Conservation (phyloP, 768 basidiomycete species). For the Amanita jacksonii region DNA sequence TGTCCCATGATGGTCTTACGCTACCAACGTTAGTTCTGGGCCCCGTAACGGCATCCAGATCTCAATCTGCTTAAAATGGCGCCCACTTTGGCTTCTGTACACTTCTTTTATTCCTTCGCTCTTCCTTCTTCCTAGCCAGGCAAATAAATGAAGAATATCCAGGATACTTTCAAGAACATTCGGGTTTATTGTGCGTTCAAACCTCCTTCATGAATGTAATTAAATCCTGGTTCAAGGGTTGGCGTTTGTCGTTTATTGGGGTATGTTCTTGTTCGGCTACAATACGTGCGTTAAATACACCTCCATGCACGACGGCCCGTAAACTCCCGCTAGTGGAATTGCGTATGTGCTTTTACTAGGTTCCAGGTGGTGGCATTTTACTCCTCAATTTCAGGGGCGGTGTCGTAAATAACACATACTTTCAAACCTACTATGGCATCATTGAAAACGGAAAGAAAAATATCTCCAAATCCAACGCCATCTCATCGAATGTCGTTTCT, state of each 20-base stretch:
- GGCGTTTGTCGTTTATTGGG: constrained; percentile 69
- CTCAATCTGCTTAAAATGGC: too few species aligned
- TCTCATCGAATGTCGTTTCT: constrained; percentile 82
- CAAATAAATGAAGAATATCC: neutral
- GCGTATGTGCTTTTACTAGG: neutral
- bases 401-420: constrained; percentile 55
- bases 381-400: constrained; percentile 43
- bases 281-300: constrained; percentile 46
- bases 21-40: too few species aligned
- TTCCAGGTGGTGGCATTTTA: neutral
- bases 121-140: neutral
- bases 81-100: too few species aligned
- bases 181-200: constrained; percentile 52
- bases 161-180: constrained; percentile 31
- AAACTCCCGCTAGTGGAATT: constrained; percentile 2
- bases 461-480: constrained; percentile 28
- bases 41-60: neutral
- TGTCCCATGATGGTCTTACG: too few species aligned
- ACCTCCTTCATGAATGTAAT: neutral
- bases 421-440: constrained; percentile 55
- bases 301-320: too few species aligned
- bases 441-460: constrained; percentile 34
- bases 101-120: neutral
- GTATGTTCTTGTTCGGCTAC: constrained; percentile 77
- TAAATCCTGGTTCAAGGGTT: constrained; percentile 35